phyloP scores from a whole-genome alignment of 176 grass and related monocot genomes.

The Paspalum notatum region DNA sequence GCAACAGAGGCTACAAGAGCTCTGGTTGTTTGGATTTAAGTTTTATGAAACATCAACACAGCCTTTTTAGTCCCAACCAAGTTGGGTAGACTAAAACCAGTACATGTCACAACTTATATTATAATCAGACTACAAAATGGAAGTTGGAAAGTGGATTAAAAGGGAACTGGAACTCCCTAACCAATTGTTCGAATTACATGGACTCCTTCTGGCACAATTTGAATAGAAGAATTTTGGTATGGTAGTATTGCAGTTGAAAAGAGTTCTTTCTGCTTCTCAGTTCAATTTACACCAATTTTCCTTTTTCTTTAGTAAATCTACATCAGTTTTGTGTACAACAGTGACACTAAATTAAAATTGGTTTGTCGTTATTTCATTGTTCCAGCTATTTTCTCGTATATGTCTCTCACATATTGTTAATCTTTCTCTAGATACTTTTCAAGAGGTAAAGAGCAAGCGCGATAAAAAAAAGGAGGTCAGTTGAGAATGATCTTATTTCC shows the following conservation, averaged over 20 bases:
- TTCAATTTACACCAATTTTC: not conserved
- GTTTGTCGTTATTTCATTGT: conserved; percentile 11
- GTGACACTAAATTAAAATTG: not conserved
- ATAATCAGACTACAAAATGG: not conserved
- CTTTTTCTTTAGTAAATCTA: not conserved
- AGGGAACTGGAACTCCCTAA: not conserved
- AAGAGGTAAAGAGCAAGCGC: conserved; percentile 86
- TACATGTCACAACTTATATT: not conserved
- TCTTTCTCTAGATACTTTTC: conserved; percentile 69
- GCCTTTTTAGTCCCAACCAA: not conserved
- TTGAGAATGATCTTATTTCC: conserved; percentile 22
- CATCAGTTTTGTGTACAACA: not conserved
- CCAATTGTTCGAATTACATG: conserved; percentile 37
- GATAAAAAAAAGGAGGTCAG: conserved; percentile 90
- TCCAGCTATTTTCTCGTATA: conserved; percentile 10
- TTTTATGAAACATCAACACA: conserved; percentile 2
- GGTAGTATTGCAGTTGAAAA: conserved; percentile 12
- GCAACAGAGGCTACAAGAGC: not conserved
- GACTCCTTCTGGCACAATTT: not conserved
- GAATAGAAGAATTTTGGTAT: conserved; percentile 12
- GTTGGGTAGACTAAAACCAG: not conserved
- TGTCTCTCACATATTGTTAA: conserved; percentile 31
- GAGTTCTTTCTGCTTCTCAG: not conserved
- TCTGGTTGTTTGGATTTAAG: conserved; percentile 1
- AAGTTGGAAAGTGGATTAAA: not conserved